phyloP scores from a whole-genome alignment of 202 grass and related monocot species.

The Schoenoplectus tabernaemontani region DNA sequence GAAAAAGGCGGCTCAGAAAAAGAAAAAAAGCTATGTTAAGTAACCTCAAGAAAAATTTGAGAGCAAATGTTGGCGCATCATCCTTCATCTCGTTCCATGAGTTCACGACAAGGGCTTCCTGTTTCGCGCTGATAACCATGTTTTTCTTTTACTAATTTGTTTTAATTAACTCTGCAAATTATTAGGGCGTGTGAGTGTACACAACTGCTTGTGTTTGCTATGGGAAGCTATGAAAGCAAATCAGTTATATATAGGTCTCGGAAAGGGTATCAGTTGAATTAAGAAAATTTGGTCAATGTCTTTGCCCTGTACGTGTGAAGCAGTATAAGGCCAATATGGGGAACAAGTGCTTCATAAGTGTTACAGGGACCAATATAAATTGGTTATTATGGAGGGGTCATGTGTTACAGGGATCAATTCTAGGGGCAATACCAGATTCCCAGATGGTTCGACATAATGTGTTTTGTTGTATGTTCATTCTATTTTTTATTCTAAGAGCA shows the following conservation, averaged over 20 bases:
- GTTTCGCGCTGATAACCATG: constrained; percentile 13
- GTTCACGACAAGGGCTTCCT: constrained; percentile 4
- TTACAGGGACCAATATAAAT: not conserved
- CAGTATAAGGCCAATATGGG: not conserved
- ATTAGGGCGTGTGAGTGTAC: not conserved
- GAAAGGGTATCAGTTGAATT: not conserved
- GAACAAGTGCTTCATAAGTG: not conserved
- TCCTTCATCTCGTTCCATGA: constrained; percentile 16
- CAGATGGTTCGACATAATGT: not conserved
- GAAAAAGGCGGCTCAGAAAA: no score
- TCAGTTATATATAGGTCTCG: not conserved
- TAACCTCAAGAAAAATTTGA: constrained; percentile 6
- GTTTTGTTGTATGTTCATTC: not conserved
- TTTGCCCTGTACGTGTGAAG: not conserved
- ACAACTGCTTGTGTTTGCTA: not conserved
- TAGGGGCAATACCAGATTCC: constrained; percentile 1
- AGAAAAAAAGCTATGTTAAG: no score
- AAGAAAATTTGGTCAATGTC: not conserved
- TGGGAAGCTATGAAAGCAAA: not conserved
- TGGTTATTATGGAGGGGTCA: not conserved
- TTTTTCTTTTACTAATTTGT: not conserved
- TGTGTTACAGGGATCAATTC: not conserved
- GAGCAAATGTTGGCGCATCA: constrained; percentile 17
- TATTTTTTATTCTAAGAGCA: not conserved
- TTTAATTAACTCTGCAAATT: not conserved